Evolutionary conservation across 768 basidiomycete species (phyloP), one percentile per base, ranked within the genome.

Genomic region (Cytidiella melzeri): DNA sequence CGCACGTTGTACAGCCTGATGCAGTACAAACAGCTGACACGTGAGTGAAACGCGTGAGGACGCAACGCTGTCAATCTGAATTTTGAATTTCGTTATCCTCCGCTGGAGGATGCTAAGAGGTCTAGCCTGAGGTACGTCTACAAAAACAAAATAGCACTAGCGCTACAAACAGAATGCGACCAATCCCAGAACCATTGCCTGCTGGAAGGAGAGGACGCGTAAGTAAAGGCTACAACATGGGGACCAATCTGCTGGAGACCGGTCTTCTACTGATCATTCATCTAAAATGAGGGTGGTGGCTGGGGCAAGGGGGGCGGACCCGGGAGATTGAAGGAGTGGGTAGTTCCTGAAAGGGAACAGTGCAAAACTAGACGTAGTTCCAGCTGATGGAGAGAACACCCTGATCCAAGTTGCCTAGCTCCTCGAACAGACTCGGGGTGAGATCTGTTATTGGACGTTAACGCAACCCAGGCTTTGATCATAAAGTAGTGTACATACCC

Each of bases 401-500:
- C 9, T 64, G 60, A 50, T 55, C 61, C 40, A 83, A 74, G 18
- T 50, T 48, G 30, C 61, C 76, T 41, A 88, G 60, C 50, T 76
- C 54, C 58, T 76, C 3, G 65, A 88, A 88, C 27, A 84, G 60
- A 5, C 71, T 69, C 7, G 76, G 75, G 24, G 83, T 85, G 79
- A 87, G 75, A 61, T 88, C 85, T 88, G 61, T 11, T n/a, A n/a
- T n/a, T n/a, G n/a, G n/a, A n/a, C n/a, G n/a, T n/a, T n/a, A n/a
- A n/a, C n/a, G n/a, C n/a, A n/a, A n/a, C 27, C 24, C 36, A 21
- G 11, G 9, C 39, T 9, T 7, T 19, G n/a, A n/a, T n/a, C n/a
- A n/a, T 23, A 27, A n/a, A 27, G 15, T 5, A 24, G 25, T 11
- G 5, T 30, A 65, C 75, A 51, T 63, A 86, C 85, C 86, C 53